Conservation (phyloP, 176 grass and related monocot genomes). For the Oryza officinalis region DNA sequence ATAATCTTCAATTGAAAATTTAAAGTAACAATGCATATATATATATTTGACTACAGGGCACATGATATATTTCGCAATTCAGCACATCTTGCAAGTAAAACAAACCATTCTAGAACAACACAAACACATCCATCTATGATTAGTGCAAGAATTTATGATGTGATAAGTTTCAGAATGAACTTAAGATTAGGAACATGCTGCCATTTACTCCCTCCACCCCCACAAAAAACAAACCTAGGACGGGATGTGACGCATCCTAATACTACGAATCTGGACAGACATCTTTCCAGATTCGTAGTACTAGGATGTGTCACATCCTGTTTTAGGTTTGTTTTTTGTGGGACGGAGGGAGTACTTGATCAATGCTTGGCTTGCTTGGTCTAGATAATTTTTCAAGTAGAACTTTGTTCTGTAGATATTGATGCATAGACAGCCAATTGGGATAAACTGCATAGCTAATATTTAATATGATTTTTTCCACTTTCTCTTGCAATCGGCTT, state of each 20-base stretch:
- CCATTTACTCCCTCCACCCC: neutral
- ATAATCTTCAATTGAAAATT: neutral
- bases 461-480: neutral
- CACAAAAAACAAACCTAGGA: no score
- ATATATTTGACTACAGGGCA: neutral
- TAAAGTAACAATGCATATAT: neutral
- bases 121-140: neutral
- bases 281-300: no score
- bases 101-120: neutral
- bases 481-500: neutral
- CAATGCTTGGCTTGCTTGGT: neutral
- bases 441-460: neutral
- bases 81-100: neutral
- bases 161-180: constrained; percentile 1
- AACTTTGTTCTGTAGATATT: neutral
- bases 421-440: neutral
- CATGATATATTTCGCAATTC: neutral
- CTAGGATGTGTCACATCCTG: no score
- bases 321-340: no score
- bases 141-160: neutral
- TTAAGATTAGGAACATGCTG: neutral
- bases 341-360: neutral
- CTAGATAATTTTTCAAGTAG: neutral
- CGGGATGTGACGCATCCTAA: no score
- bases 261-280: no score